Base-by-base conservation (phyloP, 805 yeast genomes). In the Komagataella mondaviorum region DNA sequence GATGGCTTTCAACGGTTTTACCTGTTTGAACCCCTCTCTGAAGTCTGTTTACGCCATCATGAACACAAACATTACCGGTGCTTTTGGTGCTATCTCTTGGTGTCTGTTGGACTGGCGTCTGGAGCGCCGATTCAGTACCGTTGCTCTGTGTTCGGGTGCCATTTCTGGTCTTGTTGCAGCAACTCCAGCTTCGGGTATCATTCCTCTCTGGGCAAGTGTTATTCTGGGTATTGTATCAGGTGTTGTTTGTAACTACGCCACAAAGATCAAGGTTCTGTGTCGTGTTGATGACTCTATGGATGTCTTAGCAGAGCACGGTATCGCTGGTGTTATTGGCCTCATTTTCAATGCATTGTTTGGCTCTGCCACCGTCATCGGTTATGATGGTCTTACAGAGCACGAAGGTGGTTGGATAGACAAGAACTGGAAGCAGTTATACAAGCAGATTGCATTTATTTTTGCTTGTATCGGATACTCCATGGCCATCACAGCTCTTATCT, bases 271-370 rank as follows among this genome's bases (percentile, higher is more conserved):
- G 68, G 87, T 85, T 63, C 68, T 87, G 55, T 70, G 85, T 48
- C 76, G 77, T 53, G 89, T 91, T 50, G 98, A 93, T 66, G 99
- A 91, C 69, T 83, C 96, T 1, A 71, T 93, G 59, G 98, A 93
- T 83, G 81, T 89, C 50, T 76, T 91, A 64, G 98, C 98, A n/a
- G 98, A 91, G 79, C 99, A 91, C 82, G 98, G 96, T 49, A 76
- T 91, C 59, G 98, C 97, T 0, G 99, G 99, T 36, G 76, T 90
- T 48, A 75, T 91, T 48, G 98, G 99, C 0, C 73, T 90, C 48
- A 53, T 91, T n/a, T 89, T 88, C 71, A 89, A 88, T 63, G 96
- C 87, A 0, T 63, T 91, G 1, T 90, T 93, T 63, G 97, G 87
- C 14, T 87, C 90, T 6, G 78, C 85, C 51, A 85, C 88, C 66